A percentile compares a stretch with the other conserved stretches of the same genome.
Conservation (phyloP, 2,329 filamentous ascomycete genomes). For the Trichoderma aggressivum region DNA sequence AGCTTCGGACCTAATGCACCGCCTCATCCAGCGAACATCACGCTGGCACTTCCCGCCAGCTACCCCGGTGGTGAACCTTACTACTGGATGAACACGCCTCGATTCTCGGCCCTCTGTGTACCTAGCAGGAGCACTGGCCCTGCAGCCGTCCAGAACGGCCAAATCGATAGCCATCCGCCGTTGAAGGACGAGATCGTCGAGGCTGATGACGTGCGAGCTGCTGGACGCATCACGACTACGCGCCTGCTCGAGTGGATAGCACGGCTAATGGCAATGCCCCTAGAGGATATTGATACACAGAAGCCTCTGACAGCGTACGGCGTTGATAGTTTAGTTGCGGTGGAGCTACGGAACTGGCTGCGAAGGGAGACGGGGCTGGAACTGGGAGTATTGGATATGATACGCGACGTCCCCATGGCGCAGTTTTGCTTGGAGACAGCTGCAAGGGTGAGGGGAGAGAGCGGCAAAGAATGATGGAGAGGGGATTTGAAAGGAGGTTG, state of each 20-base stretch:
- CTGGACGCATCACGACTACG: background rate
- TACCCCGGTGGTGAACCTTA: no score
- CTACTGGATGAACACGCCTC: no score
- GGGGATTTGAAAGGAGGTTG: no score
- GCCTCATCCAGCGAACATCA: no score
- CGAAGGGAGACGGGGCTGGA: background rate
- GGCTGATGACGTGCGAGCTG: background rate
- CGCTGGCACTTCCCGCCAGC: no score
- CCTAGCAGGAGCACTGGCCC: no score
- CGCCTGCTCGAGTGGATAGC: background rate
- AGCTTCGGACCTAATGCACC: no score
- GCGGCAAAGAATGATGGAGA: background rate
- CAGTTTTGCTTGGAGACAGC: background rate
- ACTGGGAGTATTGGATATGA: background rate
- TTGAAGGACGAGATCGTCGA: background rate
- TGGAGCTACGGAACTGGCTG: background rate
- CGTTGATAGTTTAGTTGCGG: no score
- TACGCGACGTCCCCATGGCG: background rate
- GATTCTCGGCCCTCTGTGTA: no score
- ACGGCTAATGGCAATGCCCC: background rate
- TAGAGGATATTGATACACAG: background rate
- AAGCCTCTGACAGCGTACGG: no score
- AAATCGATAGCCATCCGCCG: background rate
- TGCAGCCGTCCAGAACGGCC: background rate
- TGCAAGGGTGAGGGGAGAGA: no score